Base-by-base conservation (phyloP, 2,329 filamentous ascomycete species). In the Cercospora zeina region DNA sequence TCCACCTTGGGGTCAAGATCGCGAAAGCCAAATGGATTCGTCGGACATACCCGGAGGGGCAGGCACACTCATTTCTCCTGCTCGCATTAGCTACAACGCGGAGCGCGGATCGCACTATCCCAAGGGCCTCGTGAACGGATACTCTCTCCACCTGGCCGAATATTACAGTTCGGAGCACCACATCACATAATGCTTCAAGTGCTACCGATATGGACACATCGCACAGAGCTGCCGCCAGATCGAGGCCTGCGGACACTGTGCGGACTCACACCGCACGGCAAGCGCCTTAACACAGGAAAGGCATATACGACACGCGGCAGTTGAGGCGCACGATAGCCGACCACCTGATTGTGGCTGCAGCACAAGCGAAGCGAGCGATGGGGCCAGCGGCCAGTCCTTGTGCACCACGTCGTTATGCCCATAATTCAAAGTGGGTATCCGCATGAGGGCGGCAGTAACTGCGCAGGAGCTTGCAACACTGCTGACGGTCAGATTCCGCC, bases 221-320 rank as follows among this genome's bases (percentile, higher is more conserved):
- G 34, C 34, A 11, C 34, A 37, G 14, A 37, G 34, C 14, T 37
- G 14, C 13, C 14, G 14, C 34, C 14, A 37, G 34, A 37, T 37
- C 34, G 34, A 37, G 34, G 34, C 34, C 6, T 37, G 14, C 14
- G 14, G 34, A 37, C 34, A n/a, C 34, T 37, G 14, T n/a, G 14
- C 14, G 14, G 34, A 6, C 13, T n/a, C 14, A 37, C 14, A 37
- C 34, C 14, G 14, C 14, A 37, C 14, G 14, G 31, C n/a, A n/a
- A n/a, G n/a, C n/a, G n/a, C n/a, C n/a, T n/a, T n/a, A n/a, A n/a
- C n/a, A n/a, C 62, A 11, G 64, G 65, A 34, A 73, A 74, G 62
- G 51, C 62, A 58, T 69, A 49, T 75, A 74, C 62, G 67, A 59
- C 4, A 51, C 55, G 51, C 62, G n/a, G n/a, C n/a, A n/a, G n/a